Evolutionary conservation across 352 stramenopile species (phyloP), one percentile per base, ranked within the genome.

Genomic region (Phytophthora europaea): DNA sequence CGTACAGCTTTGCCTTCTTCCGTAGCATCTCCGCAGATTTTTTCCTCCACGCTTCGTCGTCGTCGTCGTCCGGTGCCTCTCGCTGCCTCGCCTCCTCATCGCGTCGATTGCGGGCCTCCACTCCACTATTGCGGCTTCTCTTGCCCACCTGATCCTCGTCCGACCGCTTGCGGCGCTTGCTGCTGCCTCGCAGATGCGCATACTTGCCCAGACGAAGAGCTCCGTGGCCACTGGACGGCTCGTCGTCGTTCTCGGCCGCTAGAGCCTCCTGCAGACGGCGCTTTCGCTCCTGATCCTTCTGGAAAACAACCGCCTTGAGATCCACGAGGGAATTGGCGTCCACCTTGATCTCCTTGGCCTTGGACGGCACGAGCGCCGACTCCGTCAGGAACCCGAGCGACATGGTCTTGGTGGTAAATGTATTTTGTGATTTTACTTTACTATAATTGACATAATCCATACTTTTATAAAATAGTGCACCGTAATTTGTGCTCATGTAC

Each of bases 331-430:
- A 95, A 76, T 94, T 94, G 73, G 78, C 75, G 72, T 96, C 91
- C 23, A 97, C 88, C 52, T 93, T 90, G 76, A 97, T 96, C 56
- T 85, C 61, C 81, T 96, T 98, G 26, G 88, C 91, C 78, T 97
- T 97, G 68, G 90, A 96, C 69, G 91, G 93, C 78, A 98, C 78
- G 48, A 98, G 89, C 61, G 93, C 93, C 63, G 88, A 97, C 84
- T 98, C 91, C 4, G 93, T 97, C n/a, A 98, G 74, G 76, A 97
- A 98, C 51, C 93, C 93, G 9, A 98, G 84, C 70, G 90, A 97
- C 91, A 98, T 98, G 23, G 40, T 43, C 9, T 48, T 47, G 22
- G 13, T 48, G 16, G 3, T 4, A 22, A 63, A 31, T 65, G 15
- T 58, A 8, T 43, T 67, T 48, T 53, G 43, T 65, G 43, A 55